Conservation (phyloP, 345 rosid genomes). For the Linum lewisii region DNA sequence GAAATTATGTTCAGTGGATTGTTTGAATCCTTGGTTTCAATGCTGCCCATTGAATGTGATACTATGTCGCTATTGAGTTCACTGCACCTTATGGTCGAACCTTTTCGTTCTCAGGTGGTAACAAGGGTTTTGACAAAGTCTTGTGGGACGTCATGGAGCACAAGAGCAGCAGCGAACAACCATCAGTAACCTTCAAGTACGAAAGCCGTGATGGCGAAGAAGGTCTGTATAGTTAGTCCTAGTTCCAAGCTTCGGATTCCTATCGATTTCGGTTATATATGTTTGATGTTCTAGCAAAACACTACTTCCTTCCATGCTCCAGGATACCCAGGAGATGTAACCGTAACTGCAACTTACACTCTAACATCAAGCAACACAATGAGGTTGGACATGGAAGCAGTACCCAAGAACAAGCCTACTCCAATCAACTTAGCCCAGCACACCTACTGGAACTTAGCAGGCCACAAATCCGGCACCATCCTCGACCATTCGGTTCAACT, state of each 20-base stretch:
- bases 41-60: background rate
- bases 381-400: slow-evolving; percentile 9
- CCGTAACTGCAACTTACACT: slow-evolving; percentile 3
- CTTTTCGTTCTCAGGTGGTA: background rate
- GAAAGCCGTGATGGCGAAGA: slow-evolving; percentile 7
- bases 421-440: slow-evolving; percentile 6
- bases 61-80: background rate
- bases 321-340: slow-evolving; percentile 9
- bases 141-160: slow-evolving; percentile 5
- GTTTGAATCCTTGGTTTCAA: background rate
- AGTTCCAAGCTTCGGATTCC: background rate
- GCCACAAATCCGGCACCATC: slow-evolving; percentile 1
- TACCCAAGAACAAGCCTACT: background rate
- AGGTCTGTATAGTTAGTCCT: too few species aligned
- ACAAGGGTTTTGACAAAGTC: slow-evolving; percentile 6
- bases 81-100: background rate
- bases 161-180: background rate
- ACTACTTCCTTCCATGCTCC: background rate
- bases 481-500: slow-evolving; percentile 6
- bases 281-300: too few species aligned
- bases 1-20: background rate
- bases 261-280: too few species aligned
- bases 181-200: slow-evolving; percentile 2
- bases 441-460: slow-evolving; percentile 7
- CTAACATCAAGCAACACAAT: slow-evolving; percentile 3